A percentile compares a stretch with the other conserved stretches of the same genome.
These are phyloP conservation scores for Trichophyton verrucosum DNA, from an alignment of 2,329 filamentous ascomycete genomes.

Conservation along the genomic window DNA sequence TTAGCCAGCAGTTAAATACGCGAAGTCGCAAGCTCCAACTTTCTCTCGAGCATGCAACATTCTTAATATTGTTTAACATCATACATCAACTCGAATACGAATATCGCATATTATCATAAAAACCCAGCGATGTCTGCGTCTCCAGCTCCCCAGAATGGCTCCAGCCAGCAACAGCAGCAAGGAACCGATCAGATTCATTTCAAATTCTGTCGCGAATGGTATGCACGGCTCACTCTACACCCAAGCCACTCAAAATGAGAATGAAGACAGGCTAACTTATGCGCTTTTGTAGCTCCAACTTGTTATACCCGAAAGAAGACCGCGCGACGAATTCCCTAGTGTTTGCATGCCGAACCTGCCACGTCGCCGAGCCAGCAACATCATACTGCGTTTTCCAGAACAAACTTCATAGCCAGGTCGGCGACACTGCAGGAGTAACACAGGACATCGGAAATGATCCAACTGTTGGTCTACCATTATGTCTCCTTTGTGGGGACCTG, in stretches of 20 bases:
- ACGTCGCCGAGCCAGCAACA: conserved; percentile 73
- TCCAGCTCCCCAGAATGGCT: conserved; percentile 30
- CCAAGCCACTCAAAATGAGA: background rate
- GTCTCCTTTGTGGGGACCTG: conserved; percentile 42
- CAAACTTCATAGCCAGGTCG: conserved; percentile 76
- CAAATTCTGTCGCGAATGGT: conserved; percentile 96
- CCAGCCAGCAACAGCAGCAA: conserved; percentile 25
- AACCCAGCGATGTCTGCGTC: conserved; percentile 28
- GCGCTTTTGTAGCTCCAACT: conserved; percentile 57
- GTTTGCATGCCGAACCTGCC: conserved; percentile 92
- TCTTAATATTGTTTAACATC: background rate
- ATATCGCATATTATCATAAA: background rate
- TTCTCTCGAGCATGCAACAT: background rate
- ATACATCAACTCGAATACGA: background rate
- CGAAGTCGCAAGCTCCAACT: background rate
- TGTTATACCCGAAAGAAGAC: conserved; percentile 96
- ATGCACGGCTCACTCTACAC: conserved; percentile 16
- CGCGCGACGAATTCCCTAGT: conserved; percentile 69
- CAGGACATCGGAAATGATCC: conserved; percentile 95
- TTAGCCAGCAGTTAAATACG: background rate
- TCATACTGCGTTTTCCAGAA: conserved; percentile 94
- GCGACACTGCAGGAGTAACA: conserved; percentile 92
- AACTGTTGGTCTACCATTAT: conserved; percentile 71
- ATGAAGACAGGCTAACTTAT: conserved; percentile 16
- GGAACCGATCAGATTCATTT: conserved; percentile 71